phyloP scores from a whole-genome alignment of 768 basidiomycete species.

The Suillus discolor region DNA sequence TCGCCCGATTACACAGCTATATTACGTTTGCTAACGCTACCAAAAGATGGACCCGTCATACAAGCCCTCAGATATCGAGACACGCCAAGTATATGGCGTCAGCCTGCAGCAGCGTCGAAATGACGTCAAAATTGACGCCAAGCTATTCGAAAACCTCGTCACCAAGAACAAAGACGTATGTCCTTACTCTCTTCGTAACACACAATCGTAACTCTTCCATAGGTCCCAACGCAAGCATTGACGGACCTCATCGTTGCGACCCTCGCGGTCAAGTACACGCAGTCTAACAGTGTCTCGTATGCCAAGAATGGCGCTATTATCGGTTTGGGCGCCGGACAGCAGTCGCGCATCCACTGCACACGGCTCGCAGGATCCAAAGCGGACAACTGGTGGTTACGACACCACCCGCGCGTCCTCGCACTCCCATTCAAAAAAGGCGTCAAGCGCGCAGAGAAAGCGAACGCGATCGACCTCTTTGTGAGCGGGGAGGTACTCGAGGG shows the following conservation, averaged over 20 bases:
- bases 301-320: slow-evolving; percentile 90
- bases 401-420: slow-evolving; percentile 90
- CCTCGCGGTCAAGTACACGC: slow-evolving; percentile 96
- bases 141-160: slow-evolving; percentile 86
- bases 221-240: slow-evolving; percentile 77
- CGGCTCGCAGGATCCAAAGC: slow-evolving; percentile 96
- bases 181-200: slow-evolving; percentile 4
- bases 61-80: slow-evolving; percentile 79
- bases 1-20: background rate
- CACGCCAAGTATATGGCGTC: slow-evolving; percentile 94
- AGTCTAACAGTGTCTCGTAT: slow-evolving; percentile 98
- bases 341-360: slow-evolving; percentile 99
- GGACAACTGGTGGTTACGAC: slow-evolving; percentile 99
- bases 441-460: slow-evolving; percentile 97
- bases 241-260: slow-evolving; percentile 97
- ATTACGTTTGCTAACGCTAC: slow-evolving; percentile 14
- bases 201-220: slow-evolving; percentile 7
- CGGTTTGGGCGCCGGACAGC: slow-evolving; percentile 96
- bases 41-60: slow-evolving; percentile 86
- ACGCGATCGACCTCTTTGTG: slow-evolving; percentile 97
- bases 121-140: slow-evolving; percentile 80
- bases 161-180: slow-evolving; percentile 83
- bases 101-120: slow-evolving; percentile 90
- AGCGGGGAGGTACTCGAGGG: slow-evolving; percentile 87
- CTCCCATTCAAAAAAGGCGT: slow-evolving; percentile 97